Conservation (phyloP, 768 basidiomycete genomes). For the Mycena polygramma region DNA sequence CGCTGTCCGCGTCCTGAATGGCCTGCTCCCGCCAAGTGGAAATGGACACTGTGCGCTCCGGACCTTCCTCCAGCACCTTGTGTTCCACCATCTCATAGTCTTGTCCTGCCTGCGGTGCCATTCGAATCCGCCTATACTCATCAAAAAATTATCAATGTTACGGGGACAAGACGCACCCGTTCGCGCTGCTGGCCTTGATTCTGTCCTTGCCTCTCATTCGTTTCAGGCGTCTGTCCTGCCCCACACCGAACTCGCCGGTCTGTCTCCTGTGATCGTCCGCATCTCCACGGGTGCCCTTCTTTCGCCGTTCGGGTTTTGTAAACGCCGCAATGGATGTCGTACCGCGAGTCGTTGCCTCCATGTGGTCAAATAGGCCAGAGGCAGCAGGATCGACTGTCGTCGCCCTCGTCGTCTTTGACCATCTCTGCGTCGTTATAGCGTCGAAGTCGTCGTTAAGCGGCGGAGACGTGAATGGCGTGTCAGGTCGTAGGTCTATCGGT, state of each 20-base stretch:
- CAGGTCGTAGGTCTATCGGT: constrained; percentile 53
- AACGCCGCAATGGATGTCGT: constrained; percentile 17
- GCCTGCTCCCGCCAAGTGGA: constrained; percentile 70
- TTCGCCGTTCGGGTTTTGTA: constrained; percentile 1
- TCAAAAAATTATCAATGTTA: not conserved
- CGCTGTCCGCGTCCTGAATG: constrained; percentile 52
- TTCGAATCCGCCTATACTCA: not conserved
- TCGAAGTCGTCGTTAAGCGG: constrained; percentile 59
- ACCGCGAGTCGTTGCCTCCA: constrained; percentile 29
- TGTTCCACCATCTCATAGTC: constrained; percentile 59
- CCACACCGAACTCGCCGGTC: not conserved
- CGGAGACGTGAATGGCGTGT: constrained; percentile 53
- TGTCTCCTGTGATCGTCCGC: constrained; percentile 1
- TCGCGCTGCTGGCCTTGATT: constrained; percentile 21
- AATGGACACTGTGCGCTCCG: constrained; percentile 66
- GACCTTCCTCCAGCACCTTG: constrained; percentile 61
- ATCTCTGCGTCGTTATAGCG: constrained; percentile 44
- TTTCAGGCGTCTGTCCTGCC: constrained; percentile 6
- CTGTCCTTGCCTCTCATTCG: constrained; percentile 20
- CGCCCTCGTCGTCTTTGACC: constrained; percentile 22
- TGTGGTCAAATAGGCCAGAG: constrained; percentile 12
- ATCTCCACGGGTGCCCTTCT: constrained; percentile 1
- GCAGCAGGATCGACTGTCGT: constrained; percentile 27
- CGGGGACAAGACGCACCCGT: constrained; percentile 8
- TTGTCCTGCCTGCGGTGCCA: constrained; percentile 49